A percentile compares a stretch with the other conserved stretches of the same genome.
Conservation (phyloP, 495 filamentous ascomycete species). For the Neurospora sublineolata region DNA sequence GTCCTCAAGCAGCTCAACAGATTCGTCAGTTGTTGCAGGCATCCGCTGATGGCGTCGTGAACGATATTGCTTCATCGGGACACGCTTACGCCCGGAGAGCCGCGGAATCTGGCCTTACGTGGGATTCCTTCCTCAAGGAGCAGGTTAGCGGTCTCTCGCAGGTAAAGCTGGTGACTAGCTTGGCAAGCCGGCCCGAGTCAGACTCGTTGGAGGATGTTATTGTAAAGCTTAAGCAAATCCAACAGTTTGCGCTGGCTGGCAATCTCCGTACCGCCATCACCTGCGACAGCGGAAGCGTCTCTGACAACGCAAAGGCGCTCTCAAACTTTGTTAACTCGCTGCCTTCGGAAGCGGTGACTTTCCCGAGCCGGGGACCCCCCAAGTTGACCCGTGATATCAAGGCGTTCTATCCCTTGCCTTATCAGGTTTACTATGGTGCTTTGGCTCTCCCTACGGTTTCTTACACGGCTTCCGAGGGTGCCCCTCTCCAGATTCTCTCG, state of each 20-base stretch:
- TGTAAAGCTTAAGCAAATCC: conserved; percentile 76
- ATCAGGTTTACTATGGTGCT: conserved; percentile 90
- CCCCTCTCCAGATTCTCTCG: conserved; percentile 74
- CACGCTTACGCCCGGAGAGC: conserved; percentile 74
- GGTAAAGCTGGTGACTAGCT: conserved; percentile 65
- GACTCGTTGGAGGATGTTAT: conserved; percentile 66
- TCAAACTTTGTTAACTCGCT: conserved; percentile 57
- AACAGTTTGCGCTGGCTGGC: conserved; percentile 57
- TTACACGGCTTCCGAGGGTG: conserved; percentile 63
- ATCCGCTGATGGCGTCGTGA: conserved; percentile 79
- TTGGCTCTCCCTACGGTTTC: conserved; percentile 73
- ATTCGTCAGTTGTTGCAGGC: conserved; percentile 78
- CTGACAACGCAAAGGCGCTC: conserved; percentile 61
- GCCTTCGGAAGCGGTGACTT: conserved; percentile 30
- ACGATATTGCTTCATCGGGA: conserved; percentile 76
- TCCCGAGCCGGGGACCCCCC: conserved; percentile 20
- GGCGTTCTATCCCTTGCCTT: conserved; percentile 86
- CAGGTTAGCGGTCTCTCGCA: conserved; percentile 79
- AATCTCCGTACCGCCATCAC: conserved; percentile 73
- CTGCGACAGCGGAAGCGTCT: conserved; percentile 59
- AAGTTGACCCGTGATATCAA: conserved; percentile 40
- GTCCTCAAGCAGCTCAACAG: conserved; percentile 63
- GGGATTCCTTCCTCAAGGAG: conserved; percentile 57
- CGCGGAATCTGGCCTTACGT: conserved; percentile 68
- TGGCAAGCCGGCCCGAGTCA: conserved; percentile 40